Conservation (phyloP, 1,284 basidiomycete species). For the Ceratobasidium sp. region DNA sequence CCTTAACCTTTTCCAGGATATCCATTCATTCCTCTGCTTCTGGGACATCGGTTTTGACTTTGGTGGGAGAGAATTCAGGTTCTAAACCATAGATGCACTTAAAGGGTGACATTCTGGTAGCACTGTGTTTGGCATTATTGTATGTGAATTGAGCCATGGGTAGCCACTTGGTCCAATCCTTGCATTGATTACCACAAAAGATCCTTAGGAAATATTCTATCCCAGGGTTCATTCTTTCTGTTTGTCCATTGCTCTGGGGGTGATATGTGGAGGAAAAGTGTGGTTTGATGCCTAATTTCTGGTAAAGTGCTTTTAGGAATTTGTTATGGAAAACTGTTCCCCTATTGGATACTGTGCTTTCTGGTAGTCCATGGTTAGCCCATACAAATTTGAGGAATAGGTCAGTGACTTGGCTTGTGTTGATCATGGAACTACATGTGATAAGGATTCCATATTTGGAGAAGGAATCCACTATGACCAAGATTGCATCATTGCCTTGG, state of each 20-base stretch:
- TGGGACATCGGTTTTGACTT: too few species aligned
- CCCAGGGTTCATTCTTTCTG: slow-evolving; percentile 27
- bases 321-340: slow-evolving; percentile 45
- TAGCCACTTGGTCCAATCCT: too few species aligned
- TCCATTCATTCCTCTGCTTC: too few species aligned
- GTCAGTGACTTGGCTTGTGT: slow-evolving; percentile 3
- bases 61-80: not conserved
- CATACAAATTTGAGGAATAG: slow-evolving; percentile 16
- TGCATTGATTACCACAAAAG: too few species aligned
- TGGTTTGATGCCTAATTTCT: slow-evolving; percentile 37
- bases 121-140: too few species aligned
- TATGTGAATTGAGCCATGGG: too few species aligned
- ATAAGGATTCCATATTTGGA: too few species aligned
- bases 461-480: too few species aligned
- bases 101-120: too few species aligned
- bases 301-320: slow-evolving; percentile 44
- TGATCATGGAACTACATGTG: not conserved
- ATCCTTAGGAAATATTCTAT: not conserved
- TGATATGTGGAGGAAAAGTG: slow-evolving; percentile 45
- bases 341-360: slow-evolving; percentile 5
- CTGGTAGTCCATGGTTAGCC: slow-evolving; percentile 30
- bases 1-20: too few species aligned
- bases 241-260: slow-evolving; percentile 44
- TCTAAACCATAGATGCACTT: too few species aligned
- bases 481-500: too few species aligned